phyloP scores from a whole-genome alignment of 2,329 filamentous ascomycete species.

The Alternaria rosae region DNA sequence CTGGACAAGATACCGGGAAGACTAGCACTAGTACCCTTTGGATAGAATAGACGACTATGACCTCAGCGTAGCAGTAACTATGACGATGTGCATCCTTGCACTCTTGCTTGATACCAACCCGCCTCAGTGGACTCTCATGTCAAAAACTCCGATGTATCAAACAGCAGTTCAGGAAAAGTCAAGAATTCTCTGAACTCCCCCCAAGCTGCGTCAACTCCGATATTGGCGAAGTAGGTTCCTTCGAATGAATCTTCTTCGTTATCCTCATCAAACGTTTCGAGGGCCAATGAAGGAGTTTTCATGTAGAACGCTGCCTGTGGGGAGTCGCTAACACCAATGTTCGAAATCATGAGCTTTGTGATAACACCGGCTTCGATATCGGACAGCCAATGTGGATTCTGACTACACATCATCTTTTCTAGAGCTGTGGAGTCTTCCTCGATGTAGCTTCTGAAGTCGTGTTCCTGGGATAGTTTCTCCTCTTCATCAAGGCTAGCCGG shows the following conservation, averaged over 20 bases:
- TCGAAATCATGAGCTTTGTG: neutral
- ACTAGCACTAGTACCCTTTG: neutral
- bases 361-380: neutral
- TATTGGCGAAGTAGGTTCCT: neutral
- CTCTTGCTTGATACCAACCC: neutral
- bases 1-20: no score
- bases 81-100: neutral
- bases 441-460: neutral
- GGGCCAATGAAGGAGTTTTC: no score
- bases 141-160: neutral
- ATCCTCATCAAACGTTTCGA: neutral
- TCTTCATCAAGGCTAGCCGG: no score
- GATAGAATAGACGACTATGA: neutral
- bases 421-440: neutral
- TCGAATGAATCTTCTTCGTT: neutral
- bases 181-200: neutral
- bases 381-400: neutral
- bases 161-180: neutral
- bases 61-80: neutral
- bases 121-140: neutral
- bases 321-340: accelerated
- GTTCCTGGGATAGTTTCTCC: no score
- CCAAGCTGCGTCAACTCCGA: neutral
- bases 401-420: neutral
- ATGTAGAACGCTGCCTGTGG: neutral